Percentiles rank a stretch among this genome's conserved stretches.
Conservation (phyloP, 345 rosid species). For the Acer yangbiense region DNA sequence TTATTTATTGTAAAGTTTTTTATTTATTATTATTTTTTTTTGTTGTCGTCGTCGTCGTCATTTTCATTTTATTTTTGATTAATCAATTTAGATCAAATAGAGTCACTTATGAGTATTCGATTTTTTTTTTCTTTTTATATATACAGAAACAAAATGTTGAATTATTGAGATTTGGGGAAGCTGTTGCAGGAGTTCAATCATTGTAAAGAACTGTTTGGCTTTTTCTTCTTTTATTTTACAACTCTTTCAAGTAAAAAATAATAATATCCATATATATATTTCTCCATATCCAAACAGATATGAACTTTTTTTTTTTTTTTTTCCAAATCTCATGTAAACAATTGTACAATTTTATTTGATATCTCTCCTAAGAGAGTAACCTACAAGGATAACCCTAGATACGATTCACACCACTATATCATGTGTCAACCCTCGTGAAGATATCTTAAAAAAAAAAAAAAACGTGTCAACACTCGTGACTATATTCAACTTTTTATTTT, state of each 20-base stretch:
- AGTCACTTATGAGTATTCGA: not conserved
- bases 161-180: constrained; percentile 31
- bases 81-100: not conserved
- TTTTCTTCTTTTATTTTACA: not conserved
- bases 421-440: no score
- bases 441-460: no score
- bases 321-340: no score
- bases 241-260: constrained; percentile 30
- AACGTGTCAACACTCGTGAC: no score
- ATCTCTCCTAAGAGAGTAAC: no score
- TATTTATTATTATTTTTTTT: no score
- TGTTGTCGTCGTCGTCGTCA: no score
- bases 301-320: not conserved
- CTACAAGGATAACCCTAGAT: no score
- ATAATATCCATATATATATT: constrained; percentile 12
- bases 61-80: no score
- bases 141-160: constrained; percentile 15
- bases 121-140: no score
- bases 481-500: not conserved
- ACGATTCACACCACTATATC: no score
- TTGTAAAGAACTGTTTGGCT: constrained; percentile 36
- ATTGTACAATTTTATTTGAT: no score
- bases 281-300: not conserved
- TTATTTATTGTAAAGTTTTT: not conserved
- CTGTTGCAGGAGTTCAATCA: constrained; percentile 43